Base-by-base conservation (phyloP, 371 early-diverging fungal genomes). In the Mucor ambiguus region DNA sequence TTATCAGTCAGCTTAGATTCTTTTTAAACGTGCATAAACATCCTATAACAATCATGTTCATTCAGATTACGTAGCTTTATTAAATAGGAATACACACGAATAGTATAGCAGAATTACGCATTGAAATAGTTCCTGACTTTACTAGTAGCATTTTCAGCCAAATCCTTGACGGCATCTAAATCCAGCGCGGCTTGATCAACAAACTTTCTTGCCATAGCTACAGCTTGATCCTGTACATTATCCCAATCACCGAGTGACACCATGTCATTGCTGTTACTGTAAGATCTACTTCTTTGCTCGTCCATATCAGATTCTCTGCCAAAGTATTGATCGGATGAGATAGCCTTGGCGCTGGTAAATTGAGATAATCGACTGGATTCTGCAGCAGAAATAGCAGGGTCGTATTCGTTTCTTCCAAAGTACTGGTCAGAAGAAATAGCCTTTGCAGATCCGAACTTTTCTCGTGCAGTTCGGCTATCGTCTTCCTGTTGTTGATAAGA, bases 391-490 rank as follows among this genome's bases (percentile, higher is more conserved):
- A 84, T 74, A 14, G 83, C 77, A 38, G 84, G 85, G 71, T 89
- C 88, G 59, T 90, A 92, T 29, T 80, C 79, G 55, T 89, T 88
- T 38, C 96, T 87, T 11, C 90, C 92, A 87, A 96, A 96, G 79
- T 88, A 96, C 77, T 94, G 93, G 65, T 95, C 96, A 5, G 93
- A 91, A 2, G 93, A 93, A 59, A 96, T 94, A 24, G 91, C 87
- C 67, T 91, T 93, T 18, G 92, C 92, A 46, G 70, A 80, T 8
- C 88, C 89, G 78, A 96, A 96, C 66, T 87, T 88, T 28, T 86
- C 85, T 28, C 82, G 83, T 1, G 88, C 89, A 9, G 77, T 65
- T 28, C 75, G 75, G 9, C 67, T 59, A 22, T 76, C 81, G 1
- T 65, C 69, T 62, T 74, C 60, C 56, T 67, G 60, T 41, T 63